Conservation (phyloP, 192 early-diverging fungal genomes). For the Backusella westeae region DNA sequence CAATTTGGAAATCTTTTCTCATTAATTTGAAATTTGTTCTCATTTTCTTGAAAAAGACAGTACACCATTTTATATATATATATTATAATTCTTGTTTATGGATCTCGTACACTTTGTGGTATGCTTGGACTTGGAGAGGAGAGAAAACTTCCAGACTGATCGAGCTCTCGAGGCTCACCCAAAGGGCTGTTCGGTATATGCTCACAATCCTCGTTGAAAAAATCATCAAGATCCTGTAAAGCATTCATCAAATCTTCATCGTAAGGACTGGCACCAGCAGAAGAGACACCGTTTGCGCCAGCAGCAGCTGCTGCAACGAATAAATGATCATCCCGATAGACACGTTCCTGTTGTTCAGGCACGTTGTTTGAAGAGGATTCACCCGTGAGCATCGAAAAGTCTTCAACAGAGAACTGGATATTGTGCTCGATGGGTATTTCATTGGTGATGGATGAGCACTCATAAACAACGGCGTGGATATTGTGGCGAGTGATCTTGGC, state of each 20-base stretch:
- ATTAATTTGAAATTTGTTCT: too few species aligned
- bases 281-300: neutral
- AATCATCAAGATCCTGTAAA: slow-evolving; percentile 44
- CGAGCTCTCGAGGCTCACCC: neutral
- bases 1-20: too few species aligned
- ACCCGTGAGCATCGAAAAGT: slow-evolving; percentile 30
- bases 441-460: slow-evolving; percentile 38
- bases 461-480: slow-evolving; percentile 43
- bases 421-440: slow-evolving; percentile 31
- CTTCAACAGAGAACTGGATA: slow-evolving; percentile 37
- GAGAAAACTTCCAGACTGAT: neutral
- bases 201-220: slow-evolving; percentile 41
- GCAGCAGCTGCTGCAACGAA: neutral
- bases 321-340: neutral
- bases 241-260: slow-evolving; percentile 41
- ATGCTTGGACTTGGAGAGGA: neutral
- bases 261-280: neutral
- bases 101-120: neutral
- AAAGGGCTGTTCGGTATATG: neutral
- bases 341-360: neutral
- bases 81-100: slow-evolving; percentile 2
- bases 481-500: slow-evolving; percentile 40
- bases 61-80: neutral
- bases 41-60: too few species aligned
- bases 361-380: neutral